Conservation (phyloP, 2,329 filamentous ascomycete species). For the Stachybotrys chlorohalonatus region DNA sequence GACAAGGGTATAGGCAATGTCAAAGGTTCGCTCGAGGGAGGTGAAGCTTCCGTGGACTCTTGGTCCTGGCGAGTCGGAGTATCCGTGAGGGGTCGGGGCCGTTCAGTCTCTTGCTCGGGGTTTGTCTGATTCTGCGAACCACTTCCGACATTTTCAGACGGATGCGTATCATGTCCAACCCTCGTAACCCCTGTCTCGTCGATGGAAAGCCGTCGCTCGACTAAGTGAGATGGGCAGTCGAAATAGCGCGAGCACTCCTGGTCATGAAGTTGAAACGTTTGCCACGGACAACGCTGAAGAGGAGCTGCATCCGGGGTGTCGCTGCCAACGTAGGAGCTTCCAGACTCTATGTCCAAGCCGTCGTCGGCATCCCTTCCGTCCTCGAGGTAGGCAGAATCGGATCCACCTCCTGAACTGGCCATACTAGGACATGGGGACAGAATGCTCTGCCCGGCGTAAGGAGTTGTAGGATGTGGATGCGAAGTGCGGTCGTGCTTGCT, state of each 20-base stretch:
- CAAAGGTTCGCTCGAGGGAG: not conserved
- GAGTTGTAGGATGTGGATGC: too few relatives aligned
- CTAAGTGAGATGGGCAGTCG: constrained; percentile 38
- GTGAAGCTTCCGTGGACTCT: not conserved
- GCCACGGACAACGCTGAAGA: constrained; percentile 25
- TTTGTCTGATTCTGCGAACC: not conserved
- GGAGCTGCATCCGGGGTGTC: constrained; percentile 9
- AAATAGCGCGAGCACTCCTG: constrained; percentile 37
- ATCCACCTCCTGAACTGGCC: constrained; percentile 20
- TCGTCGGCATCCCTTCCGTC: constrained; percentile 7
- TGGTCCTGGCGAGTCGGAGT: too few relatives aligned
- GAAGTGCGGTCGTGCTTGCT: too few relatives aligned
- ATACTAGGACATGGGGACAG: constrained; percentile 17
- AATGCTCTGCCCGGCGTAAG: not conserved
- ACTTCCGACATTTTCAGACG: not conserved
- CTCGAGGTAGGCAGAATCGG: constrained; percentile 5
- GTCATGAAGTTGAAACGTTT: constrained; percentile 26
- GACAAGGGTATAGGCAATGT: not conserved
- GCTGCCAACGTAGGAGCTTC: constrained; percentile 32
- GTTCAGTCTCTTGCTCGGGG: too few relatives aligned
- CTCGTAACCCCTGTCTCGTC: constrained; percentile 7
- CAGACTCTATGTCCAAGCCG: constrained; percentile 13
- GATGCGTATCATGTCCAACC: not conserved
- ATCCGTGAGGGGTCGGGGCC: too few relatives aligned
- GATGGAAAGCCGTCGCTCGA: constrained; percentile 26